Evolutionary conservation across 1,284 basidiomycete species (phyloP).

Genomic region (Sanguinoderma infundibulare): DNA sequence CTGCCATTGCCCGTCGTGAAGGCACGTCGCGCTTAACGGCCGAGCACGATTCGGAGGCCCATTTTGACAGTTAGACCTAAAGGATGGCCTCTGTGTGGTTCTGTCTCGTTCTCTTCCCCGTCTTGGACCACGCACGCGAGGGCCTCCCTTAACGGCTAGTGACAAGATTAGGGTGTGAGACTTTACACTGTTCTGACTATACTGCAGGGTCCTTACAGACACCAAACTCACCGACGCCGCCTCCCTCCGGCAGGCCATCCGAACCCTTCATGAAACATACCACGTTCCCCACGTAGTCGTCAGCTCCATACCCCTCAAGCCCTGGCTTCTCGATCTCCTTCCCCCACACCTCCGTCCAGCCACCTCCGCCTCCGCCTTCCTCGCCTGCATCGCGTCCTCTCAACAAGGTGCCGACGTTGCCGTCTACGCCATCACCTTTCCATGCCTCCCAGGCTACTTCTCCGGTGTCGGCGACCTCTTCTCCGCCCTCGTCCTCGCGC

Average conservation of each 20-base stretch:
- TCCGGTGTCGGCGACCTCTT: slow-evolving; percentile 98
- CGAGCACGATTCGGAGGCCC: no score
- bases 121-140: no score
- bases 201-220: slow-evolving; percentile 72
- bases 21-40: no score
- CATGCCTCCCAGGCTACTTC: slow-evolving; percentile 90
- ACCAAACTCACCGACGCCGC: slow-evolving; percentile 65
- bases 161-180: no score
- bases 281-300: slow-evolving; percentile 88
- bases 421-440: slow-evolving; percentile 76
- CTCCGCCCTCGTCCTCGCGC: slow-evolving; percentile 89
- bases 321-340: slow-evolving; percentile 56
- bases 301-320: slow-evolving; percentile 80
- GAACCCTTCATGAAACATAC: slow-evolving; percentile 76
- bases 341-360: slow-evolving; percentile 49
- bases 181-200: no score
- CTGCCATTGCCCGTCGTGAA: no score
- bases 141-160: no score
- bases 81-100: no score
- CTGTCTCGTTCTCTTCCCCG: slow-evolving; percentile 32
- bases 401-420: slow-evolving; percentile 35
- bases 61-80: no score
- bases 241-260: slow-evolving; percentile 74
- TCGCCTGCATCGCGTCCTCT: slow-evolving; percentile 83
- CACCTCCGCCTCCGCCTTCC: slow-evolving; percentile 45